Base-by-base conservation (phyloP, 768 basidiomycete genomes). In the Amanita pseudoporphyria region DNA sequence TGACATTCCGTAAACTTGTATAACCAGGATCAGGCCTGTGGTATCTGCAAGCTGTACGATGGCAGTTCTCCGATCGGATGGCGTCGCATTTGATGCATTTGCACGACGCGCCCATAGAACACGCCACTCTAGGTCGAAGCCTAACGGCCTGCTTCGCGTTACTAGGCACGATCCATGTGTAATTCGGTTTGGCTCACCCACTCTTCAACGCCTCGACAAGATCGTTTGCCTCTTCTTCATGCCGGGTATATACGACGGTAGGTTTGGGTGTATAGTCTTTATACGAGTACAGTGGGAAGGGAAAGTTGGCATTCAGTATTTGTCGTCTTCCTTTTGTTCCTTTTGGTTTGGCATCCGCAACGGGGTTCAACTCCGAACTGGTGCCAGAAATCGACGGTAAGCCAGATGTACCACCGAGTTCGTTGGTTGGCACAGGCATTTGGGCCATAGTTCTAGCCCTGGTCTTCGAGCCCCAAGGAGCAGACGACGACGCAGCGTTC, bases 41-140 rank as follows among this genome's bases (percentile, higher is more conserved):
- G 54, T 38, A 57, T 67, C 66, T 12, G 62, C 61, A 16, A 68
- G 40, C 52, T 68, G 67, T 24, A 67, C 58, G 16, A 67, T 59
- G 1, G 67, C 65, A 24, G 56, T 57, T 37, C 57, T 54, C 9
- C 62, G 51, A 32, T 64, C 60, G 10, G 44, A 21, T 3, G 43
- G 32, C 7, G 10, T 35, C 14, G 38, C 26, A 9, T 52, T 45
- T 1, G 44, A 18, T n/a, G 44, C 19, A 6, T 42, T 38, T 9
- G 44, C 53, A 4, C 47, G 35, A 13, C 52, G 47, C 5, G 47
- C 50, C 14, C 49, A 58, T 16, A 60, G 45, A 32, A 63, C 62
- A 22, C 61, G 58, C 67, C 67, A 68, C 51, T 68, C 67, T 39
- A 66, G 57, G 50, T 68, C 67, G 30, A 67, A 57, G 10, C 62